phyloP scores from a whole-genome alignment of 805 yeast species.

The Candida sithepensis region DNA sequence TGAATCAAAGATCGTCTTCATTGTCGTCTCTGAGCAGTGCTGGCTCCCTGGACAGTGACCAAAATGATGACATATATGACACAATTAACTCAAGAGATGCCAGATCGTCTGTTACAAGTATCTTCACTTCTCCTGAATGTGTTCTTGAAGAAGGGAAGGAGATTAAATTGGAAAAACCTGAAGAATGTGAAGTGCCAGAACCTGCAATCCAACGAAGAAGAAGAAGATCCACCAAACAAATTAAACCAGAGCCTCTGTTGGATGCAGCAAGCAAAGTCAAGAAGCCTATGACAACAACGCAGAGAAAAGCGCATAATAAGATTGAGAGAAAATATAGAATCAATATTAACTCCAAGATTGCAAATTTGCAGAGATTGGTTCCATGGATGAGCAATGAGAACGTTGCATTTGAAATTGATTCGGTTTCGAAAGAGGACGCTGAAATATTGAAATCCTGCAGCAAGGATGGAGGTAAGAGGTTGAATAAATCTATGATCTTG shows the following conservation, averaged over 20 bases:
- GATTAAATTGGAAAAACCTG: background rate
- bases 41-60: slow-evolving; percentile 3
- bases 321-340: slow-evolving; percentile 70
- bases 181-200: background rate
- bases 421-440: slow-evolving; percentile 3
- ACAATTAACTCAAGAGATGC: background rate
- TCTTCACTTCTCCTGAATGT: background rate
- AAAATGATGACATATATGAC: background rate
- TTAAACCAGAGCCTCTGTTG: background rate
- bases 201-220: slow-evolving; percentile 4
- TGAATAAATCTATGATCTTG: slow-evolving; percentile 64
- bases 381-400: slow-evolving; percentile 65
- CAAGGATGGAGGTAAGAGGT: slow-evolving; percentile 32
- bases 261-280: slow-evolving; percentile 13
- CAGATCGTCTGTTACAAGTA: background rate
- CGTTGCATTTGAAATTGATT: slow-evolving; percentile 60
- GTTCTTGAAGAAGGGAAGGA: background rate
- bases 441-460: slow-evolving; percentile 5
- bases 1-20: slow-evolving; percentile 4
- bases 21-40: slow-evolving; percentile 14
- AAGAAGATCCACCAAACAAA: slow-evolving; percentile 5
- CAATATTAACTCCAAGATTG: slow-evolving; percentile 69
- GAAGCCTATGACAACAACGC: slow-evolving; percentile 34
- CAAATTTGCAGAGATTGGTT: slow-evolving; percentile 60
- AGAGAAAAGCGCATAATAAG: slow-evolving; percentile 69